Conservation (phyloP, 495 filamentous ascomycete genomes). For the Talaromyces ruber region DNA sequence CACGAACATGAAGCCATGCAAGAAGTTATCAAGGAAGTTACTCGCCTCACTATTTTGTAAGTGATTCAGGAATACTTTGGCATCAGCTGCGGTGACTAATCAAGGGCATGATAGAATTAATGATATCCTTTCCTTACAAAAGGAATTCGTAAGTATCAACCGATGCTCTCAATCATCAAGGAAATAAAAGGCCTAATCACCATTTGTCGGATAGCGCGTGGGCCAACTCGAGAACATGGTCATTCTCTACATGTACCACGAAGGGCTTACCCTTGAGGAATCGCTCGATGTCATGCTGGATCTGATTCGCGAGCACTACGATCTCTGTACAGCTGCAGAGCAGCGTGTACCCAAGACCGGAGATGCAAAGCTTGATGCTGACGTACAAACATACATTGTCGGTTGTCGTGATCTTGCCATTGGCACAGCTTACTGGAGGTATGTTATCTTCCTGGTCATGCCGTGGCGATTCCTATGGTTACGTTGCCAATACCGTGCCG, state of each 20-base stretch:
- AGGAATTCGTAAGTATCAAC: background rate
- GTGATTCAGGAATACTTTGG: background rate
- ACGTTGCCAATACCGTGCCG: no score
- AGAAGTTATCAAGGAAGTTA: background rate
- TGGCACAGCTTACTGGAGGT: background rate
- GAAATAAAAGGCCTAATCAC: background rate
- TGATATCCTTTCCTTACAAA: background rate
- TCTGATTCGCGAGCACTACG: background rate
- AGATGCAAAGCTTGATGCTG: background rate
- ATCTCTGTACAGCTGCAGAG: background rate
- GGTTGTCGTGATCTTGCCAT: conserved; percentile 2
- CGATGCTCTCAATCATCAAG: background rate
- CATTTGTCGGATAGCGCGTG: background rate
- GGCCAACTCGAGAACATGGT: conserved; percentile 1
- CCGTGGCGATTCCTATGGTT: no score
- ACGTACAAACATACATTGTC: background rate
- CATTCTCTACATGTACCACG: background rate
- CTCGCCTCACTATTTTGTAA: background rate
- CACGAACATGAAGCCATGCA: background rate
- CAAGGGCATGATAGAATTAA: background rate
- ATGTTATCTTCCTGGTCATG: background rate
- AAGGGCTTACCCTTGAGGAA: background rate
- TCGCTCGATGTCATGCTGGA: background rate
- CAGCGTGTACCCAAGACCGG: background rate
- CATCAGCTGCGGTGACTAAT: background rate